phyloP scores from a whole-genome alignment of 1,139 yeast genomes.

The Candida sanyaensis region DNA sequence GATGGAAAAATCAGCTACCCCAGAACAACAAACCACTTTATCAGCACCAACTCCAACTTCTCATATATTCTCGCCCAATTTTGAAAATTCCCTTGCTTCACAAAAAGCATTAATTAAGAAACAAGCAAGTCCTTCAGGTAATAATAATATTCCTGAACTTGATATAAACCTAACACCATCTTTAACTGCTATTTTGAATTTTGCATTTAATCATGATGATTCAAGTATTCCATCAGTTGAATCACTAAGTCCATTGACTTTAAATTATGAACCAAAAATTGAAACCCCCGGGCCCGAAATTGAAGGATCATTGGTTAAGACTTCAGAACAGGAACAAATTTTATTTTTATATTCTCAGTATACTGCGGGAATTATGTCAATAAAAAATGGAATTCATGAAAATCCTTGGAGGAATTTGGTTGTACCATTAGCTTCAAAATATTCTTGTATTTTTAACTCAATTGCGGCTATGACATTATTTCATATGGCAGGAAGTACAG shows the following conservation, averaged over 20 bases:
- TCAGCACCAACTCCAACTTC: background rate
- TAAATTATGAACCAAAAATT: constrained; percentile 11
- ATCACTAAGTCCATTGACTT: constrained; percentile 34
- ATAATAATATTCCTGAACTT: constrained; percentile 2
- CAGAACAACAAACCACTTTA: background rate
- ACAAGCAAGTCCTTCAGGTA: background rate
- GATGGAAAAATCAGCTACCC: constrained; percentile 22
- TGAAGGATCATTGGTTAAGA: constrained; percentile 2
- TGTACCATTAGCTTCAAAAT: constrained; percentile 54
- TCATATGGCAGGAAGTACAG: constrained; percentile 51
- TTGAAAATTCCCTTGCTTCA: background rate
- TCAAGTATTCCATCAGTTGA: constrained; percentile 18
- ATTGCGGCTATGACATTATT: constrained; percentile 67
- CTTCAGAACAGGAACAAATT: constrained; percentile 36
- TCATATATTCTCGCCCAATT: constrained; percentile 1
- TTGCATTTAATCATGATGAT: constrained; percentile 43
- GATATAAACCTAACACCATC: constrained; percentile 40
- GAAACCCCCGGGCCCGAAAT: constrained; percentile 3
- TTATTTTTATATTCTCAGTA: constrained; percentile 39
- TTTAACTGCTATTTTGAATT: constrained; percentile 43
- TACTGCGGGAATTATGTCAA: constrained; percentile 64
- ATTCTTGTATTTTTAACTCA: constrained; percentile 60
- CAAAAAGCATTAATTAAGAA: background rate
- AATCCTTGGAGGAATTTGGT: constrained; percentile 68
- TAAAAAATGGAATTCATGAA: constrained; percentile 62